Base-by-base conservation (phyloP, 1,284 basidiomycete species). In the Ceratobasidium theobromae region DNA sequence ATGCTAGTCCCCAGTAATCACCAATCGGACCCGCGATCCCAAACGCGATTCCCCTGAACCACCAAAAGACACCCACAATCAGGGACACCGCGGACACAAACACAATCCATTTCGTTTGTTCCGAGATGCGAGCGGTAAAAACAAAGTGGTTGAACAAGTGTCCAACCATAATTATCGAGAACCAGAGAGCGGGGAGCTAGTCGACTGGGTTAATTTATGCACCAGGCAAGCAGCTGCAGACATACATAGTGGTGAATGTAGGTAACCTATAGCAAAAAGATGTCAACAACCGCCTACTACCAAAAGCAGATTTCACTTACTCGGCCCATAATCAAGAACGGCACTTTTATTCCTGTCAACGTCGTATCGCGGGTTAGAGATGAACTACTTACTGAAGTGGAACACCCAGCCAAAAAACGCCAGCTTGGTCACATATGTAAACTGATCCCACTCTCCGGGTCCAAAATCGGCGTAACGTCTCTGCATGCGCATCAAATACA, bases 281-380 rank as follows among this genome's bases (percentile, higher is more conserved):
- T n/a, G n/a, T n/a, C n/a, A n/a, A n/a, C n/a, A n/a, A n/a, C n/a
- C n/a, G n/a, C n/a, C n/a, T n/a, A n/a, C n/a, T n/a, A n/a, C n/a
- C n/a, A n/a, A n/a, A n/a, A n/a, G n/a, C n/a, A n/a, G n/a, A n/a
- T n/a, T n/a, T n/a, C n/a, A n/a, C n/a, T n/a, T n/a, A 94, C 82
- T 71, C 95, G 89, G 30, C 92, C 94, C 95, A 98, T 97, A 77
- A 97, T 86, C 72, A 98, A 79, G 85, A 97, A 98, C 0, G 96
- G 95, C 25, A 89, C 92, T 95, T 72, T 25, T 25, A 9, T 65
- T 66, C 60, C n/a, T n/a, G n/a, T n/a, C n/a, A n/a, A n/a, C n/a
- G n/a, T n/a, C n/a, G n/a, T n/a, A n/a, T n/a, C n/a, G n/a, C n/a
- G n/a, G n/a, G n/a, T n/a, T n/a, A n/a, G n/a, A n/a, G n/a, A n/a